Evolutionary conservation across 768 basidiomycete genomes (phyloP), one percentile per base, ranked within the genome.

Genomic region (Lactarius hengduanensis): DNA sequence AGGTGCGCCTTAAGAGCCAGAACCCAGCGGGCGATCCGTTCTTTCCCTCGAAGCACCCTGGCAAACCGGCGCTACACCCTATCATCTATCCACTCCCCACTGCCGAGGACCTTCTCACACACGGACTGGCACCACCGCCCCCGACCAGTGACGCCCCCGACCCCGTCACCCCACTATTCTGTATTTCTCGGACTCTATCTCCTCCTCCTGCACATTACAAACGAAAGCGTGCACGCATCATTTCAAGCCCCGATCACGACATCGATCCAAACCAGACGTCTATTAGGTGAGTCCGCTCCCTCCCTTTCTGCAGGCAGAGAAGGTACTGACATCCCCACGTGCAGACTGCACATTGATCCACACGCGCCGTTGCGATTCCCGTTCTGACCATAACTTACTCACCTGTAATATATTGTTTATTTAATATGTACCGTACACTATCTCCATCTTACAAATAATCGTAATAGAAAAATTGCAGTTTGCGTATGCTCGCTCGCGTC

Each of bases 21-120:
- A 26, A 8, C 20, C 15, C 38, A 13, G 30, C 45, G 0, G 22
- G 36, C 38, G 16, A 22, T 38, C 32, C 36, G 16, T 26, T 57
- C 38, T n/a, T 34, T 38, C 36, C 36, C 22, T 41, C 41, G 30
- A 54, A 43, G 40, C 50, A 22, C 30, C 57, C n/a, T 26, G 22
- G 22, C 40, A 9, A 53, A 13, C 26, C n/a, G 18, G 47, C 38
- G 50, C 53, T 57, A 40, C 54, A 22, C 41, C 61, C 66, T 18
- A 67, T 67, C 62, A 63, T 67, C 40, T 63, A 63, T 59, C 66
- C 66, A 30, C 50, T 67, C n/a, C 66, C 66, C 34, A 38, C 16
- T 26, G 26, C 57, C 22, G 58, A 63, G 53, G 62, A 59, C 34
- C 58, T 67, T 18, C 62, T 63, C 9, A 10, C 62, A 18, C 53